Conservation (phyloP, 148 eudicot species). For the Heliosperma pusillum region DNA sequence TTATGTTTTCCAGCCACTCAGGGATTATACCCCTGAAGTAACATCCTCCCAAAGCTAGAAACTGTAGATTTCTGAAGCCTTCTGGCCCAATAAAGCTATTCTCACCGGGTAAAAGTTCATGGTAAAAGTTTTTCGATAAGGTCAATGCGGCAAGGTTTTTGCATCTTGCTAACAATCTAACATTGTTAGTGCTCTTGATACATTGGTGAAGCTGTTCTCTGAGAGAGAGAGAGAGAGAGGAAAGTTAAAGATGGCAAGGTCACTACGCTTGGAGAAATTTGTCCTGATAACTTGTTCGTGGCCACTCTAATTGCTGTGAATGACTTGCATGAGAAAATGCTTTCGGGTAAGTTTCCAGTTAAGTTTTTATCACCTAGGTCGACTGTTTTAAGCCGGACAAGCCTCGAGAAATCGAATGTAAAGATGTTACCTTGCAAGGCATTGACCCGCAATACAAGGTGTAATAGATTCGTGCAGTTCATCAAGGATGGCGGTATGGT, state of each 20-base stretch:
- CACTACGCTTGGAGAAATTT: no score
- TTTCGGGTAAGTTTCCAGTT: slow-evolving; percentile 54
- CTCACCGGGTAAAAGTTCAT: slow-evolving; percentile 4
- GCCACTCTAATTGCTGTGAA: slow-evolving; percentile 64
- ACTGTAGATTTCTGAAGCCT: neutral
- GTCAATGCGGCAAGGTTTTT: slow-evolving; percentile 54
- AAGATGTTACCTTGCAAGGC: slow-evolving; percentile 51
- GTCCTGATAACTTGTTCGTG: no score
- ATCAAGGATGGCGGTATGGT: slow-evolving; percentile 57
- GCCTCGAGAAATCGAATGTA: slow-evolving; percentile 54
- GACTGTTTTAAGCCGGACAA: slow-evolving; percentile 39
- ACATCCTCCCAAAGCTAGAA: slow-evolving; percentile 10
- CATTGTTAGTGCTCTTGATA: slow-evolving; percentile 46
- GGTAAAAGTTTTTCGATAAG: slow-evolving; percentile 62
- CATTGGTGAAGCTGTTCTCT: slow-evolving; percentile 55
- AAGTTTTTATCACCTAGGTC: slow-evolving; percentile 74
- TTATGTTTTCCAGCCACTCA: slow-evolving; percentile 35
- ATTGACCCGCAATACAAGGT: slow-evolving; percentile 62
- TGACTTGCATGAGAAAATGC: slow-evolving; percentile 61
- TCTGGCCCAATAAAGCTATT: slow-evolving; percentile 13
- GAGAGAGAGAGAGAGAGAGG: slow-evolving; percentile 38
- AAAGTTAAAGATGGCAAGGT: no score
- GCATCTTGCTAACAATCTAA: slow-evolving; percentile 49
- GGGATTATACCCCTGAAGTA: neutral
- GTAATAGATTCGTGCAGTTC: slow-evolving; percentile 53